These are phyloP conservation scores for Pelargonium citronellum DNA, from an alignment of 441 rosid species.

Conservation along the genomic window DNA sequence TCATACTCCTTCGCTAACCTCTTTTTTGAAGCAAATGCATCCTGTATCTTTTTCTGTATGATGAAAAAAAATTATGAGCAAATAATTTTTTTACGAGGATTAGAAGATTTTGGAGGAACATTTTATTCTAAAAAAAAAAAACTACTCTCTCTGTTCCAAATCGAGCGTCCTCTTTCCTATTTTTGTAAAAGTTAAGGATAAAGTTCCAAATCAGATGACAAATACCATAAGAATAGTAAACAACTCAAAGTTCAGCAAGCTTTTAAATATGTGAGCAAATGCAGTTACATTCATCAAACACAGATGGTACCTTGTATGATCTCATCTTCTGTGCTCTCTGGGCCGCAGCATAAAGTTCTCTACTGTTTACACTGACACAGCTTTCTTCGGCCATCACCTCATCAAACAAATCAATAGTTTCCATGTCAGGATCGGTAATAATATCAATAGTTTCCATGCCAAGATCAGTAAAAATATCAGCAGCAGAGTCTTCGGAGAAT, in stretches of 20 bases:
- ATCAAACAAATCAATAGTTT: conserved; percentile 40
- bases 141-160: too few species aligned
- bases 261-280: background rate
- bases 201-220: too few species aligned
- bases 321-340: conserved; percentile 39
- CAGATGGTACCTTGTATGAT: conserved; percentile 53
- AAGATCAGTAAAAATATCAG: too few species aligned
- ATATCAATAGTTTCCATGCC: conserved; percentile 11
- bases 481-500: conserved; percentile 22
- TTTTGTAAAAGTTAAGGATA: too few species aligned
- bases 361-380: conserved; percentile 32
- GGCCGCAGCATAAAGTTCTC: conserved; percentile 43
- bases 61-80: background rate
- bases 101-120: too few species aligned
- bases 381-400: conserved; percentile 39
- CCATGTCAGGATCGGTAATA: conserved; percentile 35
- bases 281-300: background rate
- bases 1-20: conserved; percentile 3
- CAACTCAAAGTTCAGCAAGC: background rate
- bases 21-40: conserved; percentile 3
- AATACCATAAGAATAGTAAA: too few species aligned
- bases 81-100: background rate
- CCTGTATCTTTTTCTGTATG: background rate
- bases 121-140: too few species aligned
- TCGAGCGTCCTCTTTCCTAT: too few species aligned